Evolutionary conservation across 139 green algal genomes (phyloP).

Genomic region (Closterium sp.): DNA sequence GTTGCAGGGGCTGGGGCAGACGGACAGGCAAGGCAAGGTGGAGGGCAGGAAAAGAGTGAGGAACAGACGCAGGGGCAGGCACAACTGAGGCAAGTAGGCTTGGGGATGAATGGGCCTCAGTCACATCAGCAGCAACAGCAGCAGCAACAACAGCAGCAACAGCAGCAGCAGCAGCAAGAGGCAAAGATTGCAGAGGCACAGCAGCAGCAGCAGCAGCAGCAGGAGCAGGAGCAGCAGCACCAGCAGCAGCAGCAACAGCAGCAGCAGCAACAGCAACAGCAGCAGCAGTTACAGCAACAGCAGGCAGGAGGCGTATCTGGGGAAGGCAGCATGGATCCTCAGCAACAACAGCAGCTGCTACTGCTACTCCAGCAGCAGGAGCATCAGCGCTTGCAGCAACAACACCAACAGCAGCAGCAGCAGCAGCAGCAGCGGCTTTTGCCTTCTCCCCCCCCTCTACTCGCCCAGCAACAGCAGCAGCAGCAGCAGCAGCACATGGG

Average conservation of each 20-base stretch:
- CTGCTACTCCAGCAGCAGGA: background rate
- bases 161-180: background rate
- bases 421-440: slow-evolving; percentile 1
- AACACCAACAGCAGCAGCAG: background rate
- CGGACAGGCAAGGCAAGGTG: background rate
- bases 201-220: background rate
- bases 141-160: background rate
- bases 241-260: background rate
- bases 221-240: background rate
- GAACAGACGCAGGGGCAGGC: background rate
- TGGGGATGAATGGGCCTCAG: background rate
- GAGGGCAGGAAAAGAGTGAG: background rate
- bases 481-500: slow-evolving; percentile 28
- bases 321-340: background rate
- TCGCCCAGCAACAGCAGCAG: slow-evolving; percentile 18
- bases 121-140: background rate
- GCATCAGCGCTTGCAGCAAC: background rate
- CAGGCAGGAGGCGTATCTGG: background rate
- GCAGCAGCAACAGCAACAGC: no score
- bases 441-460: slow-evolving; percentile 9
- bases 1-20: background rate
- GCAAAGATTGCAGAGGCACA: background rate
- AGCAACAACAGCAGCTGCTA: background rate
- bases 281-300: slow-evolving; percentile 8
- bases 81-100: background rate